Percentiles rank a stretch among this genome's conserved stretches.
Evolutionary conservation across 768 basidiomycete genomes (phyloP).

Genomic region (Chalciporus chontae): DNA sequence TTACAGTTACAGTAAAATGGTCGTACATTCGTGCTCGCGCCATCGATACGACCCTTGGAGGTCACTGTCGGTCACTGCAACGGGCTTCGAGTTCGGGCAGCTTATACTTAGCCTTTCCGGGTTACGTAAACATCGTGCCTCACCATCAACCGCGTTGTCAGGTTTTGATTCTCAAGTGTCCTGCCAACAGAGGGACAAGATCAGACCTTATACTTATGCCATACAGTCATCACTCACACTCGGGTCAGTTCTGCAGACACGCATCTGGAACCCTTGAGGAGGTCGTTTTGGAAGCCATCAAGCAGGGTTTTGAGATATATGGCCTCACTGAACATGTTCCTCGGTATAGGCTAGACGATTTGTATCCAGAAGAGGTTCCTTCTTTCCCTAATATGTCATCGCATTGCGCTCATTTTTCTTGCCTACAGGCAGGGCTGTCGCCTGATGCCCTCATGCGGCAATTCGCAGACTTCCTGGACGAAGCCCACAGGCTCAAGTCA

Average conservation of each 20-base stretch:
- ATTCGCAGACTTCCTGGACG: constrained; percentile 70
- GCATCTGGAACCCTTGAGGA: constrained; percentile 78
- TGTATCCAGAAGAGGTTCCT: constrained; percentile 94
- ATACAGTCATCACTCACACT: constrained; percentile 86
- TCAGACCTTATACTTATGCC: constrained; percentile 45
- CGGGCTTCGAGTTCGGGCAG: too few species aligned
- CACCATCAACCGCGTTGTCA: too few species aligned
- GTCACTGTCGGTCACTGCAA: too few species aligned
- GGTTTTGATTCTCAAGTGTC: neutral
- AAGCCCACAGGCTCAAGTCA: constrained; percentile 74
- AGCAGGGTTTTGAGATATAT: constrained; percentile 73
- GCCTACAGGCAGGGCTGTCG: constrained; percentile 50
- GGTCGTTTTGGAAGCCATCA: constrained; percentile 77
- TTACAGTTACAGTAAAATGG: neutral
- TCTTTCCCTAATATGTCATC: constrained; percentile 7
- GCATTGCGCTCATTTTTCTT: constrained; percentile 13
- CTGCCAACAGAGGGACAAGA: too few species aligned
- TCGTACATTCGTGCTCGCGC: neutral
- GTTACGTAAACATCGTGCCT: neutral
- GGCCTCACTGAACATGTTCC: constrained; percentile 94
- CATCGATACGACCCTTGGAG: neutral
- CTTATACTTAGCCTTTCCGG: neutral
- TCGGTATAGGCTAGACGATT: constrained; percentile 72
- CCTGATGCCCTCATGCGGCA: constrained; percentile 52
- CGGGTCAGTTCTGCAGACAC: constrained; percentile 91